These are phyloP conservation scores for Blastobotrys capitulatus DNA, from an alignment of 1,139 yeast genomes.

Conservation along the genomic window DNA sequence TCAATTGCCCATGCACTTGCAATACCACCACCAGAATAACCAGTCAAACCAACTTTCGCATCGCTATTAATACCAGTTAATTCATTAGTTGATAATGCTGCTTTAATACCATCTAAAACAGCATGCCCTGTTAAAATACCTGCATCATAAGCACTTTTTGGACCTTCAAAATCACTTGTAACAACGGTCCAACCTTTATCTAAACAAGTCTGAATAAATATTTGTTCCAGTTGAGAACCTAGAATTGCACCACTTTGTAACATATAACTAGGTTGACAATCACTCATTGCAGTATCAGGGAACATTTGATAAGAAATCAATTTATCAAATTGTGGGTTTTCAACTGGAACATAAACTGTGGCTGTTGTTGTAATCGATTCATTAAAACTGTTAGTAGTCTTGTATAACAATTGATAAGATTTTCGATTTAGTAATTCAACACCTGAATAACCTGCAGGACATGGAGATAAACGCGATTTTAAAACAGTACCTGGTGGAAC, in stretches of 20 bases:
- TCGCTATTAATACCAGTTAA: slow-evolving; percentile 13
- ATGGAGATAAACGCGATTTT: no score
- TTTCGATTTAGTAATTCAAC: not conserved
- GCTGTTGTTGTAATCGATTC: slow-evolving; percentile 24
- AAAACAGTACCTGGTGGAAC: no score
- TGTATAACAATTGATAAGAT: slow-evolving; percentile 19
- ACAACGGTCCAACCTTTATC: slow-evolving; percentile 20
- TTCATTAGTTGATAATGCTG: slow-evolving; percentile 17
- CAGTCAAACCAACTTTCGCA: slow-evolving; percentile 23
- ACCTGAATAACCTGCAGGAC: no score
- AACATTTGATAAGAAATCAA: slow-evolving; percentile 27
- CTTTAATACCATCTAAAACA: slow-evolving; percentile 25
- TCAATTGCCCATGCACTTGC: slow-evolving; percentile 32
- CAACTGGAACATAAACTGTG: slow-evolving; percentile 16
- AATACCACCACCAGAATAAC: slow-evolving; percentile 31
- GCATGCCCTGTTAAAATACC: slow-evolving; percentile 22
- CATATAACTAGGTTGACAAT: slow-evolving; percentile 28
- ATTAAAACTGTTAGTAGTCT: slow-evolving; percentile 20
- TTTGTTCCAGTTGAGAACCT: slow-evolving; percentile 1
- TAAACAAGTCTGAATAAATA: slow-evolving; percentile 16
- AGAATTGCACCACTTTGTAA: slow-evolving; percentile 11
- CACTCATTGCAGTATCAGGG: slow-evolving; percentile 26
- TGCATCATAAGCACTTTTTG: slow-evolving; percentile 20
- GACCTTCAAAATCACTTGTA: slow-evolving; percentile 23
- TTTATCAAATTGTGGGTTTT: slow-evolving; percentile 14